These are phyloP conservation scores for Zygosaccharomyces rouxii DNA, from an alignment of 805 yeast species.

Conservation along the genomic window DNA sequence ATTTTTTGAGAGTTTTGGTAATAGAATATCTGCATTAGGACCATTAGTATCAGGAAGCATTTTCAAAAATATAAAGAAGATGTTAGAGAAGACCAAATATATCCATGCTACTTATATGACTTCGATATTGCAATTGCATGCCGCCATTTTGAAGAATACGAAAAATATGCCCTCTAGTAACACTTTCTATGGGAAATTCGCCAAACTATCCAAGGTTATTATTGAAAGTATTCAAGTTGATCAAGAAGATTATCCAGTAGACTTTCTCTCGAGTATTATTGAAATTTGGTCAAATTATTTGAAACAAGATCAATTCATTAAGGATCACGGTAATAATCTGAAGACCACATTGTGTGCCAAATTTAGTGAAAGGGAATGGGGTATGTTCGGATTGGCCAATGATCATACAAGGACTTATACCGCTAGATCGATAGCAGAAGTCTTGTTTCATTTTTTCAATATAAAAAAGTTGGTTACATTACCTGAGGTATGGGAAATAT, in stretches of 20 bases:
- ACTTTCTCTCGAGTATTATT: conserved; percentile 26
- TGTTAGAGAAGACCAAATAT: conserved; percentile 30
- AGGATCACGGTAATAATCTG: conserved; percentile 21
- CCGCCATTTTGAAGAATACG: conserved; percentile 22
- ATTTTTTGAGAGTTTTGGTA: conserved; percentile 34
- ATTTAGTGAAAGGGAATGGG: conserved; percentile 26
- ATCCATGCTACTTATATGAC: conserved; percentile 32
- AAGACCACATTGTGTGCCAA: conserved; percentile 17
- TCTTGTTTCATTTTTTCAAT: conserved; percentile 30
- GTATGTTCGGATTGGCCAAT: conserved; percentile 30
- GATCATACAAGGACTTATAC: conserved; percentile 27
- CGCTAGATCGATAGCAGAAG: conserved; percentile 37
- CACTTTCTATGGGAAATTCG: conserved; percentile 20
- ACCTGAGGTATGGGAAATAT: conserved; percentile 23
- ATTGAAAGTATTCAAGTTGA: conserved; percentile 22
- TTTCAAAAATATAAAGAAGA: conserved; percentile 36
- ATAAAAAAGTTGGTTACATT: conserved; percentile 15
- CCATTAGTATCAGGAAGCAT: conserved; percentile 32
- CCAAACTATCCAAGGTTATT: conserved; percentile 24
- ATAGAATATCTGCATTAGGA: conserved; percentile 33
- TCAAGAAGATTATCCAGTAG: conserved; percentile 26
- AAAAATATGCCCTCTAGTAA: conserved; percentile 8
- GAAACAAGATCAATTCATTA: conserved; percentile 21
- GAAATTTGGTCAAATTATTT: conserved; percentile 24
- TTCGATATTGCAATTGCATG: conserved; percentile 22